A percentile compares a stretch with the other conserved stretches of the same genome.
phyloP scores from a whole-genome alignment of 495 filamentous ascomycete genomes.

The Neurospora sp. region DNA sequence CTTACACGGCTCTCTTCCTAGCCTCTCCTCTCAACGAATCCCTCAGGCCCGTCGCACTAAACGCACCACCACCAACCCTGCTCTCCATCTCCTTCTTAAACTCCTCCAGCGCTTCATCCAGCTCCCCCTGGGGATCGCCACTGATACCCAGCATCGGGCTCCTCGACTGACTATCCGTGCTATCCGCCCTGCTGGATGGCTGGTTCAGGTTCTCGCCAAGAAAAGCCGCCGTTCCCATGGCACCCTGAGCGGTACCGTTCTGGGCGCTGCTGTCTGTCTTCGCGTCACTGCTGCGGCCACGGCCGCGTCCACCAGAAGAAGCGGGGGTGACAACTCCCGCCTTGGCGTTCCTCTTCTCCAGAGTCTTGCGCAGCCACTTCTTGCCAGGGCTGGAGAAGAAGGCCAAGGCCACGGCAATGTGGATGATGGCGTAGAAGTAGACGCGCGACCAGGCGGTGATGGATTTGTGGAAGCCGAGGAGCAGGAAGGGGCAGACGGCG shows the following conservation, averaged over 20 bases:
- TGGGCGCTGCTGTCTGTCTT: neutral
- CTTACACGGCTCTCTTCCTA: neutral
- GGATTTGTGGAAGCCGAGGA: conserved; percentile 58
- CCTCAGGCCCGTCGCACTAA: neutral
- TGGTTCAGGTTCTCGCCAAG: conserved; percentile 4
- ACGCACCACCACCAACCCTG: conserved; percentile 31
- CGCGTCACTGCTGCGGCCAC: neutral
- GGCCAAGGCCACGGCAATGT: conserved; percentile 49
- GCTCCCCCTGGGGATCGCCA: conserved; percentile 61
- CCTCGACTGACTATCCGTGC: conserved; percentile 27
- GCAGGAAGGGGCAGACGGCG: conserved; percentile 69
- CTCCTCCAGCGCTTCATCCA: conserved; percentile 71
- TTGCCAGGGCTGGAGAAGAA: conserved; percentile 79
- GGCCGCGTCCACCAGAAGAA: neutral
- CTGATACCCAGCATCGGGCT: conserved; percentile 66
- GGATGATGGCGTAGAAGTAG: conserved; percentile 78
- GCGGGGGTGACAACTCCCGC: conserved; percentile 14
- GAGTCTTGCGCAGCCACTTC: conserved; percentile 40
- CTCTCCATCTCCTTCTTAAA: conserved; percentile 51
- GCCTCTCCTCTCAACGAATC: neutral
- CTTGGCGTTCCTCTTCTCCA: conserved; percentile 47
- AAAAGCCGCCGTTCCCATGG: neutral
- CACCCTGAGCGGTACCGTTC: neutral
- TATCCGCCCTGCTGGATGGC: conserved; percentile 20
- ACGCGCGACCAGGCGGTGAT: conserved; percentile 69